Evolutionary conservation across 345 rosid genomes (phyloP), one percentile per base, ranked within the genome.

Genomic region (Rhodomyrtus tomentosa): DNA sequence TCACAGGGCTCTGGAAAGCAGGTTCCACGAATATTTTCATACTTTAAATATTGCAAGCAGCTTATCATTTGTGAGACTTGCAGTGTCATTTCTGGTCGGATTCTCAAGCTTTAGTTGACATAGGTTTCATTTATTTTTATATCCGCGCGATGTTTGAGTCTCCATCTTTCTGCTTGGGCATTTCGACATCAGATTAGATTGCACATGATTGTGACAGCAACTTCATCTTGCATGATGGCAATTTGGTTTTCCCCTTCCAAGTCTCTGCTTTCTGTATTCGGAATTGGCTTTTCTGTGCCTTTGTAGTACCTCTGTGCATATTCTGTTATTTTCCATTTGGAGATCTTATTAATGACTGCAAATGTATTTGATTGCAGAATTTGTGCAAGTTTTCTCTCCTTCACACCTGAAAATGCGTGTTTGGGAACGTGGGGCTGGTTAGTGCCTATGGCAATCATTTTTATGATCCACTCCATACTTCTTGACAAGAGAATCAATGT

Each of bases 391-490:
- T 79, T 80, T 90, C 68, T 94, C 99, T 73, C 93, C 88, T 87
- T 91, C 95, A 42, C 99, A 93, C 87, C 90, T 96, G 84, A 98
- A 96, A 91, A 96, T 98, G 98, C 95, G 95, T 68, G 99, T 96
- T 29, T 96, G 99, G 99, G 99, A 98, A 90, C 99, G 98, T 9
- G 99, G 99, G 38, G 98, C 99, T 87, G 98, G 98, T 95, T 82
- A 87, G 91, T 83, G 84, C 10, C 80, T 83, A 62, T 62, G 42
- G 42, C 45, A 68, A 68, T 48, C 68, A 27, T 48, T 55, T 16
- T 11, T 24, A 56, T 16, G 22, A 52, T 62, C 81, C 20, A 55
- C 3, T 29, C 25, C 42, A 50, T 50, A 18, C 24, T 29, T 4
- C 51, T 56, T 81, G n/a, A n/a, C 42, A 14, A 50, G 22, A 50